Conservation (phyloP, 768 basidiomycete genomes). For the Crepidotus variabilis region DNA sequence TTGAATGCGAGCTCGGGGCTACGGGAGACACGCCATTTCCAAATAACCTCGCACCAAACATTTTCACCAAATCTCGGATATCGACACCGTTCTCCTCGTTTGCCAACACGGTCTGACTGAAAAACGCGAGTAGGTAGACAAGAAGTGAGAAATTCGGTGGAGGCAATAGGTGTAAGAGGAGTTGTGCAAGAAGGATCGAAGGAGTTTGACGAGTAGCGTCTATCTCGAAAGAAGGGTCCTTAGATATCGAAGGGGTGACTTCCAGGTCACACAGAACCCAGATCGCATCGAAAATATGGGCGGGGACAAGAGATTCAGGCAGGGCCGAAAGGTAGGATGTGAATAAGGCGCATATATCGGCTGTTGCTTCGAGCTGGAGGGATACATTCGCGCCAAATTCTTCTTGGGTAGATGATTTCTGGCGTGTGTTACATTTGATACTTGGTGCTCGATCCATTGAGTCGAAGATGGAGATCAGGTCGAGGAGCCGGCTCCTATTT, state of each 20-base stretch:
- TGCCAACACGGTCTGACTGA: conserved; percentile 35
- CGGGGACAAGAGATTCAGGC: conserved; percentile 34
- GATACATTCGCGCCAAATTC: conserved; percentile 26
- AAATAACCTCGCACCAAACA: conserved; percentile 32
- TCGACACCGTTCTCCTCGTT: conserved; percentile 30
- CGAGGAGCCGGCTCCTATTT: conserved; percentile 30
- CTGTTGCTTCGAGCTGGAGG: conserved; percentile 31
- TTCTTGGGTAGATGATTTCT: not conserved
- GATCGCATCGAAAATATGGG: conserved; percentile 23
- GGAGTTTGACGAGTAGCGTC: conserved; percentile 15
- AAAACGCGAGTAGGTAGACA: conserved; percentile 43
- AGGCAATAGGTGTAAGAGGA: conserved; percentile 39
- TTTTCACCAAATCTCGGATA: conserved; percentile 25
- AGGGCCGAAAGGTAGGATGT: conserved; percentile 36
- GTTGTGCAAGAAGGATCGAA: conserved; percentile 27
- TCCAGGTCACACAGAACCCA: conserved; percentile 29
- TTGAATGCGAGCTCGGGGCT: not conserved
- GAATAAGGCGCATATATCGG: conserved; percentile 38
- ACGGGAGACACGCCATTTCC: conserved; percentile 18
- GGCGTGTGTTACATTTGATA: conserved; percentile 17
- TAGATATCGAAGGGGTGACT: not conserved
- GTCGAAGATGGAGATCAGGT: conserved; percentile 35
- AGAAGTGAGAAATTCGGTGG: conserved; percentile 37
- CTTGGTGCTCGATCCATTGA: conserved; percentile 19
- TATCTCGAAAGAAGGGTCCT: not conserved